Percentiles rank a stretch among this genome's conserved stretches.
Evolutionary conservation across 306 rosid species (phyloP).

Genomic region (Herpetospermum pedunculosum): DNA sequence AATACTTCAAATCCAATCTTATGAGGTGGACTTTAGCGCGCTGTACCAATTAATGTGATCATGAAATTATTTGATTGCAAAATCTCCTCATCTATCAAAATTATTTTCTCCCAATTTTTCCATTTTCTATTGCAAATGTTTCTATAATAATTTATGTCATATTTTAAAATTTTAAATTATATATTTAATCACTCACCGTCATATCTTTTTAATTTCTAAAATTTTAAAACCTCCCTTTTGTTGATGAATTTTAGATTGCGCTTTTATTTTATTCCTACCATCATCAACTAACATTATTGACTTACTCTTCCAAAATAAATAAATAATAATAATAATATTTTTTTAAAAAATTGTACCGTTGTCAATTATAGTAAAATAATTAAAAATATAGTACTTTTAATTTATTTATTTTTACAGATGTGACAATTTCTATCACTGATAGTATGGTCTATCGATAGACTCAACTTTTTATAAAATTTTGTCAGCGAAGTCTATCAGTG

Average conservation of each 20-base stretch:
- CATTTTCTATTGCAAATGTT: not conserved
- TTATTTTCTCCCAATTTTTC: not conserved
- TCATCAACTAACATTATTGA: not conserved
- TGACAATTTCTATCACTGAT: too few species aligned
- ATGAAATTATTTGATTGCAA: not conserved
- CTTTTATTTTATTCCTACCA: not conserved
- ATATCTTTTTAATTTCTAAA: not conserved
- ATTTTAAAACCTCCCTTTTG: too few species aligned
- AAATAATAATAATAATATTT: too few species aligned
- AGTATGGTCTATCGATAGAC: too few species aligned
- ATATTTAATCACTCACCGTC: not conserved
- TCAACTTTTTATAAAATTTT: too few species aligned
- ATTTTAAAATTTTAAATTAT: not conserved
- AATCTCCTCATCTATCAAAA: not conserved
- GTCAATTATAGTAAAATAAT: too few species aligned
- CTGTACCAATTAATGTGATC: not conserved
- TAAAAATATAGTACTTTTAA: too few species aligned
- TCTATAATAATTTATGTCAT: not conserved
- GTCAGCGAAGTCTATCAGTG: too few species aligned
- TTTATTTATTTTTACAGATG: too few species aligned
- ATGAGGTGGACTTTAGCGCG: not conserved
- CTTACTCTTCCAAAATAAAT: too few species aligned
- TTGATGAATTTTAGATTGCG: not conserved
- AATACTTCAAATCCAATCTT: not conserved
- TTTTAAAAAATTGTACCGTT: too few species aligned